phyloP scores from a whole-genome alignment of 2,329 filamentous ascomycete species.

The Byssothecium circinans region DNA sequence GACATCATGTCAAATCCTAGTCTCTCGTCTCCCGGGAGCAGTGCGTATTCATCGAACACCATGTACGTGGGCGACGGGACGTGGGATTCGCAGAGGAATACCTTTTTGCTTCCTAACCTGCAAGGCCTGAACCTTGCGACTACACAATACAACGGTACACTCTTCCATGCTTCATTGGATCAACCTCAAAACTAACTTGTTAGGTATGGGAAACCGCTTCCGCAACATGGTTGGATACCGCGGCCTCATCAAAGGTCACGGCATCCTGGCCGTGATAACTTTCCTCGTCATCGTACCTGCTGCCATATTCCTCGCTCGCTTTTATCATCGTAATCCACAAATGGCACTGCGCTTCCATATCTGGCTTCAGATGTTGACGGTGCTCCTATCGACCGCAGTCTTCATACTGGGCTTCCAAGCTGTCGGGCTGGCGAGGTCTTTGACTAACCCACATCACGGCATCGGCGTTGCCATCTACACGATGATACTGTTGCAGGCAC shows the following conservation, averaged over 20 bases:
- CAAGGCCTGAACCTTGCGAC: constrained; percentile 77
- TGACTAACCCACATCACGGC: constrained; percentile 82
- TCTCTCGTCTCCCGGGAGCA: constrained; percentile 70
- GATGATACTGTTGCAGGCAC: constrained; percentile 68
- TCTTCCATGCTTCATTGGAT: neutral
- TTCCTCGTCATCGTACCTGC: constrained; percentile 74
- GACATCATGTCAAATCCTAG: constrained; percentile 18
- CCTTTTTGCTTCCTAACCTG: constrained; percentile 76
- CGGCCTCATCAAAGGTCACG: constrained; percentile 69
- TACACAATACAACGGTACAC: constrained; percentile 79
- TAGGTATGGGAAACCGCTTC: constrained; percentile 83
- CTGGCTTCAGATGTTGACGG: constrained; percentile 70
- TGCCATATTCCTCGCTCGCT: constrained; percentile 74
- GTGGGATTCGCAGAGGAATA: constrained; percentile 77
- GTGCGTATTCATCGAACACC: constrained; percentile 72
- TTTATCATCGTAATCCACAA: constrained; percentile 65
- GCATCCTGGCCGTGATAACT: constrained; percentile 68
- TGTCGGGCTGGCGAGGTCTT: constrained; percentile 69
- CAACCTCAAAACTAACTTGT: constrained; percentile 14
- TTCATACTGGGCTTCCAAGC: constrained; percentile 78
- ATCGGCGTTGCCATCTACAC: constrained; percentile 80
- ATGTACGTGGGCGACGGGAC: constrained; percentile 80
- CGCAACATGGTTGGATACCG: constrained; percentile 70
- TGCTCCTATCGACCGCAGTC: constrained; percentile 68
- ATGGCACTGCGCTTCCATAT: constrained; percentile 70